A percentile compares a stretch with the other conserved stretches of the same genome.
Conservation (phyloP, 2,329 filamentous ascomycete genomes). For the Chalaropsis thielavioides region DNA sequence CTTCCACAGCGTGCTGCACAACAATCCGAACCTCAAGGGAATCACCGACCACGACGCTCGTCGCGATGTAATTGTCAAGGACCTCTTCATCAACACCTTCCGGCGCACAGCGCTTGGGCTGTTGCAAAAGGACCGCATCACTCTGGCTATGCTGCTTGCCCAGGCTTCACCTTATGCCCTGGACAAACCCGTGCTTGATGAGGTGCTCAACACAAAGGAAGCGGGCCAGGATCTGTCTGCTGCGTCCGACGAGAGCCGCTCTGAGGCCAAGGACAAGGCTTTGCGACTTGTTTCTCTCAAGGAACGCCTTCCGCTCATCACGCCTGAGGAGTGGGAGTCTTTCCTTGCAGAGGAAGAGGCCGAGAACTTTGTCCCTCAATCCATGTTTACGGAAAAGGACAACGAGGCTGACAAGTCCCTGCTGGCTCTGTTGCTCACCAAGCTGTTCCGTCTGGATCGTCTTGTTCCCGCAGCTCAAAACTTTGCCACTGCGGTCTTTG, state of each 20-base stretch:
- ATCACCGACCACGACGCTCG: conserved; percentile 64
- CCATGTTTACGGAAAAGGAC: conserved; percentile 47
- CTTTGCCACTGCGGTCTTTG: conserved; percentile 81
- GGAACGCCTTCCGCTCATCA: conserved; percentile 48
- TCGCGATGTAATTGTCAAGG: conserved; percentile 77
- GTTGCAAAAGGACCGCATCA: conserved; percentile 86
- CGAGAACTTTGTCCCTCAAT: conserved; percentile 64
- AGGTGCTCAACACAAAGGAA: conserved; percentile 64
- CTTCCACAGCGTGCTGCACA: conserved; percentile 79
- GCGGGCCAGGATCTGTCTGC: conserved; percentile 61
- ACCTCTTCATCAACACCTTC: conserved; percentile 83
- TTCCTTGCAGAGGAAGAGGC: conserved; percentile 79
- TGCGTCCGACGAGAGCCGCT: conserved; percentile 27
- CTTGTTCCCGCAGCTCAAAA: conserved; percentile 85
- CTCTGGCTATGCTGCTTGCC: conserved; percentile 83
- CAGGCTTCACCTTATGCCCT: conserved; percentile 94
- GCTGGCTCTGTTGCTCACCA: conserved; percentile 74
- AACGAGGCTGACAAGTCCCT: conserved; percentile 59
- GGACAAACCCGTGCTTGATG: conserved; percentile 79
- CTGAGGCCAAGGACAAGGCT: conserved; percentile 54
- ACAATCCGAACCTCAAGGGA: conserved; percentile 56
- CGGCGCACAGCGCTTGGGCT: conserved; percentile 86
- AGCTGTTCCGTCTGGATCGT: conserved; percentile 86
- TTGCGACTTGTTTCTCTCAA: conserved; percentile 60
- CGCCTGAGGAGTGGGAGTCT: conserved; percentile 54